Percentiles rank a stretch among this genome's conserved stretches.
phyloP scores from a whole-genome alignment of 1,139 yeast genomes.

The Wickerhamiella pararugosa region DNA sequence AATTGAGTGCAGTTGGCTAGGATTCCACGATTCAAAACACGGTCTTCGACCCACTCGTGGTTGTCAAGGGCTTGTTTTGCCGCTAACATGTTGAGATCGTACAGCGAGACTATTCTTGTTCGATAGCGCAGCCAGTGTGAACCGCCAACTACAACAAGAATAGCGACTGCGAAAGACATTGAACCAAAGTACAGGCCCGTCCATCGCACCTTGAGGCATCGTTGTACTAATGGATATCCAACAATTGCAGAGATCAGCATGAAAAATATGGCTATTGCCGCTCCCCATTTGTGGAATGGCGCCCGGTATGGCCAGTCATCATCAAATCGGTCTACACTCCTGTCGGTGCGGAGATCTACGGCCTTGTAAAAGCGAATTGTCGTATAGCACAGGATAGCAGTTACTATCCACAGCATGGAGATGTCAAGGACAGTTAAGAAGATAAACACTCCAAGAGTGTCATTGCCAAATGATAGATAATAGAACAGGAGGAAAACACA shows the following conservation, averaged over 20 bases:
- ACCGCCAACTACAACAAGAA: slow-evolving; percentile 39
- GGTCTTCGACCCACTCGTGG: slow-evolving; percentile 27
- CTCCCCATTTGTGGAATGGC: slow-evolving; percentile 27
- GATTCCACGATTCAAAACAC: slow-evolving; percentile 17
- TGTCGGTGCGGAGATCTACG: slow-evolving; percentile 35
- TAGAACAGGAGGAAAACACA: too few species aligned
- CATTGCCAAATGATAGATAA: too few species aligned
- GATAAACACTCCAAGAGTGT: too few species aligned
- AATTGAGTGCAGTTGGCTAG: background rate
- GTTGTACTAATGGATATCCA: slow-evolving; percentile 47
- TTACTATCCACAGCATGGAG: too few species aligned
- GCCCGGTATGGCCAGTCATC: slow-evolving; percentile 54
- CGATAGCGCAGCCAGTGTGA: slow-evolving; percentile 42
- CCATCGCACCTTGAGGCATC: slow-evolving; percentile 23
- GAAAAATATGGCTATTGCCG: too few species aligned
- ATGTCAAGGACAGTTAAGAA: too few species aligned
- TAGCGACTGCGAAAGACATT: slow-evolving; percentile 47
- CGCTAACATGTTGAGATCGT: slow-evolving; percentile 57
- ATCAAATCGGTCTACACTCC: slow-evolving; percentile 18
- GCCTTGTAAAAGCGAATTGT: slow-evolving; percentile 53
- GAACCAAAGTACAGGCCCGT: slow-evolving; percentile 36
- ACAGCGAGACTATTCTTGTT: slow-evolving; percentile 41
- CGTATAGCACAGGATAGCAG: too few species aligned
- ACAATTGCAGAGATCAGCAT: slow-evolving; percentile 15
- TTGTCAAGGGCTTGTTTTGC: slow-evolving; percentile 50